A percentile compares a stretch with the other conserved stretches of the same genome.
Evolutionary conservation across 768 basidiomycete species (phyloP).

Genomic region (Hericium erinaceus): DNA sequence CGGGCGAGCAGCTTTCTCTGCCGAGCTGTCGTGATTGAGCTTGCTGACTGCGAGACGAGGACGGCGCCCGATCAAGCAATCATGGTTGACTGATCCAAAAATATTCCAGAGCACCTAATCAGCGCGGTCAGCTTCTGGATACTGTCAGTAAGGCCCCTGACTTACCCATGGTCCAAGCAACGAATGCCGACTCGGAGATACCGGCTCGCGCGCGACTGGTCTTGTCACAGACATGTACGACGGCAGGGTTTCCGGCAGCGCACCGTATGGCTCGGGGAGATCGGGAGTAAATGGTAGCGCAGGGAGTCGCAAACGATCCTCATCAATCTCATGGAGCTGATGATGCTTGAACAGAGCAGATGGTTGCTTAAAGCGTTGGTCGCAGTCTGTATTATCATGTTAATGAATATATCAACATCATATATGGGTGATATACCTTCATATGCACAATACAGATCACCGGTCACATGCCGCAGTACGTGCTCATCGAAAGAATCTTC

Average conservation of each 20-base stretch:
- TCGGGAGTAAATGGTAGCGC: background rate
- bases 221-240: slow-evolving; percentile 1
- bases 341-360: background rate
- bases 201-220: background rate
- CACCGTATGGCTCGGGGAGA: background rate
- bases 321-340: background rate
- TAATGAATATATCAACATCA: background rate
- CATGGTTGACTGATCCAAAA: background rate
- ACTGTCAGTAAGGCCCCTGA: background rate
- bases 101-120: slow-evolving; percentile 1
- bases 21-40: background rate
- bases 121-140: background rate
- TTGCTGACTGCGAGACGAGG: background rate
- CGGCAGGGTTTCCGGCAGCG: background rate
- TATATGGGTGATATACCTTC: background rate
- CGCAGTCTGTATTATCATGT: background rate
- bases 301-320: background rate
- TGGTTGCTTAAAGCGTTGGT: background rate
- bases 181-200: background rate
- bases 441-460: background rate
- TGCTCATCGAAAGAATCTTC: background rate
- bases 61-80: background rate
- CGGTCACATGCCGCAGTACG: background rate
- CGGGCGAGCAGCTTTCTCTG: background rate
- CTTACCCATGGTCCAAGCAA: slow-evolving; percentile 1